Conservation (phyloP, 2,329 filamentous ascomycete species). For the Xylaria sp. region DNA sequence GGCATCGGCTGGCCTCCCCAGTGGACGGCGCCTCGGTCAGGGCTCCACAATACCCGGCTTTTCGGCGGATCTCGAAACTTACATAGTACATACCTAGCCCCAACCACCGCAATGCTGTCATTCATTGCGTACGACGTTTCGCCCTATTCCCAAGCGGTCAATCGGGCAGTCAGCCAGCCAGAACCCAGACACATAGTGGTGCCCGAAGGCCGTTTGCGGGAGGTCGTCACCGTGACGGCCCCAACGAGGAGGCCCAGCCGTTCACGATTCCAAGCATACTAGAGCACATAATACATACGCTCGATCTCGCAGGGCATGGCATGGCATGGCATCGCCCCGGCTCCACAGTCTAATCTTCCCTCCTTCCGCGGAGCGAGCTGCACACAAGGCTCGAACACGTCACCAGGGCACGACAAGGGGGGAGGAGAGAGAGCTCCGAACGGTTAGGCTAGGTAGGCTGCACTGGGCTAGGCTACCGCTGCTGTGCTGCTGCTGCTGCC, state of each 20-base stretch:
- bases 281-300: too few relatives aligned
- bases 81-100: too few relatives aligned
- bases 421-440: slow-evolving; percentile 7
- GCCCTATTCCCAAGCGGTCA: neutral
- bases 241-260: too few relatives aligned
- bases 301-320: neutral
- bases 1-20: slow-evolving; percentile 21
- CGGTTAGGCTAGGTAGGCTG: neutral
- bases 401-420: slow-evolving; percentile 12
- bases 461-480: too few relatives aligned
- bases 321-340: too few relatives aligned
- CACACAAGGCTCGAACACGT: slow-evolving; percentile 18
- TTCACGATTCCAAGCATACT: neutral
- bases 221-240: too few relatives aligned
- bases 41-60: slow-evolving; percentile 10
- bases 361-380: neutral
- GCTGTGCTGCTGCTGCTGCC: too few relatives aligned
- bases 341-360: too few relatives aligned
- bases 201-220: too few relatives aligned
- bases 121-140: neutral
- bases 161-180: neutral
- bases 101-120: neutral
- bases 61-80: neutral
- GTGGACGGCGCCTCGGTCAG: slow-evolving; percentile 10
- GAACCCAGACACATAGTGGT: neutral